phyloP scores from a whole-genome alignment of 257 asterid species.

The Penstemon davidsonii region DNA sequence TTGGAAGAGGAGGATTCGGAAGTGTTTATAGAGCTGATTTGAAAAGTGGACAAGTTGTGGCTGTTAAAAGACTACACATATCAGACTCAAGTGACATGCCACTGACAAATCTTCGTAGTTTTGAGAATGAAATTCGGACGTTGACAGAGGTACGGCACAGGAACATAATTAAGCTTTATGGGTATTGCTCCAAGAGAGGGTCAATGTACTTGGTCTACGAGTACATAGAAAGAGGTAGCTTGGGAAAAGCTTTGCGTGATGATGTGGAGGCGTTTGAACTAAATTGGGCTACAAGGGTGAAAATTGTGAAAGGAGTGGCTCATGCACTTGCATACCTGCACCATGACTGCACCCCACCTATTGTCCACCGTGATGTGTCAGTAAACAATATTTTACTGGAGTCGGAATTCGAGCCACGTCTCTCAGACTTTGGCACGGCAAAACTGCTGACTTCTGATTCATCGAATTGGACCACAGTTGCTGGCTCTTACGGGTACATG shows the following conservation, averaged over 20 bases:
- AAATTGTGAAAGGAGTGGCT: slow-evolving; percentile 75
- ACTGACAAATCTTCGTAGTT: slow-evolving; percentile 43
- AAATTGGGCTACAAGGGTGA: slow-evolving; percentile 66
- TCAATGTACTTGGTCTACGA: slow-evolving; percentile 87
- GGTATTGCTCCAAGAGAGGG: slow-evolving; percentile 71
- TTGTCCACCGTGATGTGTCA: slow-evolving; percentile 86
- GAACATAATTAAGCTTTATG: slow-evolving; percentile 83
- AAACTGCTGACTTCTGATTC: slow-evolving; percentile 60
- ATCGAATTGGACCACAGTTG: slow-evolving; percentile 75
- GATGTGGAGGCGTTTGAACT: slow-evolving; percentile 54
- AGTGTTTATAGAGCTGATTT: slow-evolving; percentile 72
- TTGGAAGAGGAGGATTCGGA: slow-evolving; percentile 92
- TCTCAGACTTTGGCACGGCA: slow-evolving; percentile 94
- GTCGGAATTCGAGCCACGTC: slow-evolving; percentile 63
- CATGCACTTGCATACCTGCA: slow-evolving; percentile 97
- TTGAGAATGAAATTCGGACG: slow-evolving; percentile 80
- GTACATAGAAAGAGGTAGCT: slow-evolving; percentile 80
- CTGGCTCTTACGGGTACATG: slow-evolving; percentile 97
- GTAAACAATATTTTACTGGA: slow-evolving; percentile 74
- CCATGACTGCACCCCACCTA: slow-evolving; percentile 80
- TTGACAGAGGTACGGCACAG: slow-evolving; percentile 86
- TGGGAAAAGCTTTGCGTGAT: slow-evolving; percentile 50
- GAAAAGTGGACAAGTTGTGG: slow-evolving; percentile 57
- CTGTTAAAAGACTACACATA: slow-evolving; percentile 71
- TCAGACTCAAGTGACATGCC: slow-evolving; percentile 64